Base-by-base conservation (phyloP, 1,284 basidiomycete genomes). In the Sanghuangporus sanghuang region DNA sequence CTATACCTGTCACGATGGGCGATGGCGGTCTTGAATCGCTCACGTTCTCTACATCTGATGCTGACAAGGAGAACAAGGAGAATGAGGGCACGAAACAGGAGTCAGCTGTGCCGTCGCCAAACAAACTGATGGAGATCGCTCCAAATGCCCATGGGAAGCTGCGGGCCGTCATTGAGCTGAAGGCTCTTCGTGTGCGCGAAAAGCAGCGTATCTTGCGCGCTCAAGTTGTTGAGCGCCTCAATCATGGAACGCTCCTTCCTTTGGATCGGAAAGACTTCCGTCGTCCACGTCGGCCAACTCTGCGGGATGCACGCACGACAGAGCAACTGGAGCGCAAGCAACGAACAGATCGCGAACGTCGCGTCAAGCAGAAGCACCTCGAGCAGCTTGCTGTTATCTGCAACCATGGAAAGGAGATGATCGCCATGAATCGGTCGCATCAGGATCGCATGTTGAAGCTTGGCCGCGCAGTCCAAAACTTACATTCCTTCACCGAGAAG, bases 321-420 rank as follows among this genome's bases (percentile, higher is more conserved):
- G 97, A 99, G 76, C 85, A 88, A 68, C 85, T 92, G 14, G 97
- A 99, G 77, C 84, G 95, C 64, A 90, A 92, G 73, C 97, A 99
- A 74, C 90, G 96, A 32, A 82, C 86, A 6, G 96, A 99, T 68
- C 88, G 96, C 23, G 96, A 99, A 76, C 88, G 90, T 59, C 87
- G 93, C 40, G 95, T 95, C 56, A 97, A 98, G 76, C 92, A 95
- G 79, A 96, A 97, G 73, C 97, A 99, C 72, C 85, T 97, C 71
- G 93, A 96, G 71, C 96, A 98, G 73, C 90, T 99, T 71, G 82
- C 81, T 55, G 85, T 93, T 66, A 98, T 99, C 71, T 92, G 89
- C 73, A 78, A 82, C 54, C 97, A 99, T 73, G 95, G 95, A 1
- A 83, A 84, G 63, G 88, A 93, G 55, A 79, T 95, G 55, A 77